Percentiles rank a stretch among this genome's conserved stretches.
phyloP scores from a whole-genome alignment of 768 basidiomycete species.

The Tephrocybe sp. region DNA sequence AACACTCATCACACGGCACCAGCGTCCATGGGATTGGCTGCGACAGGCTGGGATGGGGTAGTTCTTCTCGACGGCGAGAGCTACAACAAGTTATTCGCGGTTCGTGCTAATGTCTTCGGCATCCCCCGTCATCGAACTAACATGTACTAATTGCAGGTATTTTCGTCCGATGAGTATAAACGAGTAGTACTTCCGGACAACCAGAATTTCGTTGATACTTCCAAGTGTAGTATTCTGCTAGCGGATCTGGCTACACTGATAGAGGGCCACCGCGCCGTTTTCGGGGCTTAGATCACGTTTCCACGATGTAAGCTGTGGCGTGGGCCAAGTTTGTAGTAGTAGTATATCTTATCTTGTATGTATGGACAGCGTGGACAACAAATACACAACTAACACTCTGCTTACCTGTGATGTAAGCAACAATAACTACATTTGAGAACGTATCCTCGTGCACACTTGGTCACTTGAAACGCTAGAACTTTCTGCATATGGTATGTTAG shows the following conservation, averaged over 20 bases:
- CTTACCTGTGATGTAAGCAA: too few relatives aligned
- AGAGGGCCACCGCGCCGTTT: not conserved
- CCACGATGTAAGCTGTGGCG: too few relatives aligned
- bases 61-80: constrained; percentile 1
- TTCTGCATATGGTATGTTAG: too few relatives aligned
- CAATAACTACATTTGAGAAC: too few relatives aligned
- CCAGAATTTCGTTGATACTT: not conserved
- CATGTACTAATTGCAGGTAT: not conserved
- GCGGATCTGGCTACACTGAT: not conserved
- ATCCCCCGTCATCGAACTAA: not conserved
- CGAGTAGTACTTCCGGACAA: not conserved
- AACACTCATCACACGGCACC: not conserved
- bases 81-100: not conserved
- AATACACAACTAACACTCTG: too few relatives aligned
- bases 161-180: not conserved
- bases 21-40: not conserved
- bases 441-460: too few relatives aligned
- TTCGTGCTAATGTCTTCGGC: not conserved
- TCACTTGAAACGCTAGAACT: too few relatives aligned
- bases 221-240: not conserved
- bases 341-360: too few relatives aligned
- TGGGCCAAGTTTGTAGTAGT: too few relatives aligned
- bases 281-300: too few relatives aligned
- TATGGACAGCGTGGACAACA: too few relatives aligned
- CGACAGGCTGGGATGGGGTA: constrained; percentile 1